phyloP scores from a whole-genome alignment of 495 filamentous ascomycete species.

The Lasiosphaeria ovina region DNA sequence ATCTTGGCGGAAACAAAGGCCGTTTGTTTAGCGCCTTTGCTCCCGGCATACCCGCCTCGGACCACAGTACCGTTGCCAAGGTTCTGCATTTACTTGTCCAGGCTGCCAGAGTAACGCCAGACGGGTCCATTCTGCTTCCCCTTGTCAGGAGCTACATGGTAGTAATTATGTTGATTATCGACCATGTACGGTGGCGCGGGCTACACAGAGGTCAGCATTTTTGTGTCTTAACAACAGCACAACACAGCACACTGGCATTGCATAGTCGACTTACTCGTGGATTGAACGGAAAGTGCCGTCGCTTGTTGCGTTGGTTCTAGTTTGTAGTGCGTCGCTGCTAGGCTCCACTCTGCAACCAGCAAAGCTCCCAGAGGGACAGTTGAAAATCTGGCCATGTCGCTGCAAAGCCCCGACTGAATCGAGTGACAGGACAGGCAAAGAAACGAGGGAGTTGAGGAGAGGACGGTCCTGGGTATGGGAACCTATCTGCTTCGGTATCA shows the following conservation, averaged over 20 bases:
- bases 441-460: too few species aligned
- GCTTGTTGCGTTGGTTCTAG: too few species aligned
- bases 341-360: too few species aligned
- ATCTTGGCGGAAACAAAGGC: neutral
- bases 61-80: neutral
- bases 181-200: slow-evolving; percentile 20
- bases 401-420: too few species aligned
- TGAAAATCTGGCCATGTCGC: too few species aligned
- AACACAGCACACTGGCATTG: neutral
- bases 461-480: too few species aligned
- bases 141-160: slow-evolving; percentile 17
- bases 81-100: slow-evolving; percentile 11
- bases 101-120: slow-evolving; percentile 16
- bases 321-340: too few species aligned
- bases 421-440: too few species aligned
- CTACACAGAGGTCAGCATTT: neutral
- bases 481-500: too few species aligned
- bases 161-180: slow-evolving; percentile 21
- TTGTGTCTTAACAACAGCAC: neutral
- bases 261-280: too few species aligned
- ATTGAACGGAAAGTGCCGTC: too few species aligned
- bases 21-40: neutral
- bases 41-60: slow-evolving; percentile 7
- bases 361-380: too few species aligned
- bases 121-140: slow-evolving; percentile 17